A percentile compares a stretch with the other conserved stretches of the same genome.
These are phyloP conservation scores for Polysphondylium violaceum DNA, from an alignment of 78 protist species.

Conservation along the genomic window DNA sequence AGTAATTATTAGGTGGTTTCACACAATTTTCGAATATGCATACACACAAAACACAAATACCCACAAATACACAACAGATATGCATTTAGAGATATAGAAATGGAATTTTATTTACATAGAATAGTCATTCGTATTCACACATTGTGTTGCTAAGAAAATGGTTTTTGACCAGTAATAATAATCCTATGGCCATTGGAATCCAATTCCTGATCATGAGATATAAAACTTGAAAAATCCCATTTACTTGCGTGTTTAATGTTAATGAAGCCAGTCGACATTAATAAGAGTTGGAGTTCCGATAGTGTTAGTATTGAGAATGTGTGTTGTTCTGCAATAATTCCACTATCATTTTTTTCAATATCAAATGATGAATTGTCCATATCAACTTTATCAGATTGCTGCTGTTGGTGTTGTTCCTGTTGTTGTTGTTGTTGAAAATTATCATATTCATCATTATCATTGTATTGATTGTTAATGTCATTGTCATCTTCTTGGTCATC, in stretches of 20 bases:
- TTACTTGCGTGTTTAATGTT: not conserved
- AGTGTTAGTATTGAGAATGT: constrained; percentile 17
- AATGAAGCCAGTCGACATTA: constrained; percentile 30
- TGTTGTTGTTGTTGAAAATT: constrained; percentile 1
- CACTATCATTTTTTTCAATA: constrained; percentile 25
- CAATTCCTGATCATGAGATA: too few species aligned
- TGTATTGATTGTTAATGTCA: too few species aligned
- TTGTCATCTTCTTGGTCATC: not conserved
- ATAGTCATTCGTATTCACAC: too few species aligned
- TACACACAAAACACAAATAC: too few species aligned
- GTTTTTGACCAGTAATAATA: constrained; percentile 69
- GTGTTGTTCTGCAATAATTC: not conserved
- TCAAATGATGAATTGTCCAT: not conserved
- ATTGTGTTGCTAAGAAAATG: too few species aligned
- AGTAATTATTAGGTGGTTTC: too few species aligned
- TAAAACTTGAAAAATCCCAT: not conserved
- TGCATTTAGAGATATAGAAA: too few species aligned
- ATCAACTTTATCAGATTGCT: too few species aligned
- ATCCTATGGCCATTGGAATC: constrained; percentile 15
- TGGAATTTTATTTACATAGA: too few species aligned
- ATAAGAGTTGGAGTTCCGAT: constrained; percentile 32
- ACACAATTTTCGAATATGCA: too few species aligned
- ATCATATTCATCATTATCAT: not conserved
- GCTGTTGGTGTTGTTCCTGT: too few species aligned
- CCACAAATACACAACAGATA: too few species aligned